Conservation (phyloP, 768 basidiomycete species). For the Phaffia australis region DNA sequence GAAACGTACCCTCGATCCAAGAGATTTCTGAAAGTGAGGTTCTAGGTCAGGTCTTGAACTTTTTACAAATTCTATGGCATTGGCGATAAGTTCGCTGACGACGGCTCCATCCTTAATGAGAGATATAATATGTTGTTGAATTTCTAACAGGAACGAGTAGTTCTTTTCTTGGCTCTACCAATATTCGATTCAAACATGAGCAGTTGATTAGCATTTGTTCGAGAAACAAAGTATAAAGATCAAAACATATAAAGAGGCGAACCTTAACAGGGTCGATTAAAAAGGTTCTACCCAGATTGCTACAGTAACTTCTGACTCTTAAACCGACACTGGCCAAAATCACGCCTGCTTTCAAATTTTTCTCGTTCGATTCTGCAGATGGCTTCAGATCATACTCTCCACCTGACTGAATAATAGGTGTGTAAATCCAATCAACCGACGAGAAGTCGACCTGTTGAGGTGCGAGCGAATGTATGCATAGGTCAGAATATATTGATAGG, state of each 20-base stretch:
- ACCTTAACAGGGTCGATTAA: slow-evolving; percentile 89
- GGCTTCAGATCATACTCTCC: slow-evolving; percentile 82
- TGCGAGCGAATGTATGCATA: slow-evolving; percentile 17
- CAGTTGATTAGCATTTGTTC: too few relatives aligned
- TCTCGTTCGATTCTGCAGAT: slow-evolving; percentile 71
- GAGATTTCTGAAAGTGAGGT: slow-evolving; percentile 71
- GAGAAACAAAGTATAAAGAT: background rate
- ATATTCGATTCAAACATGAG: background rate
- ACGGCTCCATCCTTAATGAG: slow-evolving; percentile 68
- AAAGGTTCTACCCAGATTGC: slow-evolving; percentile 85
- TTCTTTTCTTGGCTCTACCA: slow-evolving; percentile 79
- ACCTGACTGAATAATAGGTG: slow-evolving; percentile 89
- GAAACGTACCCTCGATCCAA: slow-evolving; percentile 71
- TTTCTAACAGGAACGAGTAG: slow-evolving; percentile 62
- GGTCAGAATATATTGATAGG: background rate
- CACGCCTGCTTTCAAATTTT: slow-evolving; percentile 73
- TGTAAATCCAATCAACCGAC: slow-evolving; percentile 85
- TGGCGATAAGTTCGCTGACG: slow-evolving; percentile 70
- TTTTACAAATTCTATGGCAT: slow-evolving; percentile 57
- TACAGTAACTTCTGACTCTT: slow-evolving; percentile 84
- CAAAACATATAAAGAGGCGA: slow-evolving; percentile 10
- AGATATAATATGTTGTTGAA: slow-evolving; percentile 64
- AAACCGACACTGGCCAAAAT: slow-evolving; percentile 77
- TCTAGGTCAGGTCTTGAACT: slow-evolving; percentile 73
- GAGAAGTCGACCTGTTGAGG: slow-evolving; percentile 67